These are phyloP conservation scores for Acmispon strigosus DNA, from an alignment of 306 rosid genomes.

Conservation along the genomic window DNA sequence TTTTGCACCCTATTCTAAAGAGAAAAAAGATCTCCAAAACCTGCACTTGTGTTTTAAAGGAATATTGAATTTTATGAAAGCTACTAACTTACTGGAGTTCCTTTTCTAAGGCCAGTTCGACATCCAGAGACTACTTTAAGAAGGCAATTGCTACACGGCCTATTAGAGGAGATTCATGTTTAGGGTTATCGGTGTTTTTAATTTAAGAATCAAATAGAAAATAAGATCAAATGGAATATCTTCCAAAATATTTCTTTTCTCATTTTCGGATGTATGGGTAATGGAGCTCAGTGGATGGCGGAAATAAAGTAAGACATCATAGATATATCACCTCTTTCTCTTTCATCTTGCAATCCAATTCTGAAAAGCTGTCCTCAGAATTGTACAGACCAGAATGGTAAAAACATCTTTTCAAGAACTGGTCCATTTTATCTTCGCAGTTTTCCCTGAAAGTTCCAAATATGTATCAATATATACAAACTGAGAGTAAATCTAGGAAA, in stretches of 20 bases:
- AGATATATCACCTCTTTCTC: constrained; percentile 64
- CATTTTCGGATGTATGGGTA: background rate
- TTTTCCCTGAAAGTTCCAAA: constrained; percentile 53
- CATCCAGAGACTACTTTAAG: background rate
- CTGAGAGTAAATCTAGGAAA: background rate
- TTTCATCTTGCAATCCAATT: constrained; percentile 57
- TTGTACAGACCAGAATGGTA: constrained; percentile 86
- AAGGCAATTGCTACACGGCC: background rate
- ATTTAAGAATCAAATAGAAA: background rate
- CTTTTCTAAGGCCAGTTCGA: background rate
- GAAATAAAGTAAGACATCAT: background rate
- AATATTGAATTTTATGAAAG: background rate
- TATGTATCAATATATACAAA: constrained; percentile 11
- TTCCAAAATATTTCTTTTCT: background rate
- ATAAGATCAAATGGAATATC: background rate
- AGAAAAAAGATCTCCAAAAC: background rate
- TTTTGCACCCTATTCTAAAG: constrained; percentile 3
- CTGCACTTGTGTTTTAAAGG: background rate
- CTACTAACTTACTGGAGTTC: background rate
- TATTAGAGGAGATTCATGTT: background rate
- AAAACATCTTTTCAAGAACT: constrained; percentile 76
- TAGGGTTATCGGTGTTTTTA: background rate
- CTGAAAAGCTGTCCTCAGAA: constrained; percentile 66
- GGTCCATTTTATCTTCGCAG: constrained; percentile 86
- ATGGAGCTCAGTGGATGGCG: background rate